phyloP scores from a whole-genome alignment of 2,329 filamentous ascomycete species.

The Pseudocercospora eumusae region DNA sequence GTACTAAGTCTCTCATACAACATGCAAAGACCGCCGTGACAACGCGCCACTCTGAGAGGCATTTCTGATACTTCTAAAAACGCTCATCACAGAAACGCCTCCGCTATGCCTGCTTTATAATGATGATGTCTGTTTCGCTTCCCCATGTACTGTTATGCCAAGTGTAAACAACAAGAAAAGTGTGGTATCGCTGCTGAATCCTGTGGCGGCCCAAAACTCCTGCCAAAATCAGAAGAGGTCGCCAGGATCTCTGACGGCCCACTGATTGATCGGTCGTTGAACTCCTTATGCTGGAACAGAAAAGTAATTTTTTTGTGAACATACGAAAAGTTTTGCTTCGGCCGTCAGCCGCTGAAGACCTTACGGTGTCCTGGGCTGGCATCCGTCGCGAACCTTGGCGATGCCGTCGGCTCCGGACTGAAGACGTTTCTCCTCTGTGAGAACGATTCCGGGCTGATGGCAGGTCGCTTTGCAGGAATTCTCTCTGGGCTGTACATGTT shows the following conservation, averaged over 20 bases:
- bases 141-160: neutral
- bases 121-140: neutral
- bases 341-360: constrained; percentile 1
- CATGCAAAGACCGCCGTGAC: neutral
- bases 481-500: constrained; percentile 6
- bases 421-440: constrained; percentile 1
- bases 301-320: neutral
- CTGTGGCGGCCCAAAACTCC: neutral
- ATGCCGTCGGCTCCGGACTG: neutral
- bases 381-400: neutral
- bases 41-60: neutral
- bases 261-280: neutral
- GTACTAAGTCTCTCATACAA: neutral
- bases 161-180: neutral
- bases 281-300: neutral
- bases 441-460: neutral
- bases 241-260: neutral
- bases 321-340: neutral
- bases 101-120: neutral
- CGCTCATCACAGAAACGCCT: neutral
- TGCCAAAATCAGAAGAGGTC: neutral
- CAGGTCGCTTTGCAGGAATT: neutral
- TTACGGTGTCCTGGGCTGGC: neutral
- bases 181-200: neutral
- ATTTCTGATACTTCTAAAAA: neutral